Evolutionary conservation across 306 rosid genomes (phyloP).

Genomic region (Cucumis sativus): Cucumber_9930_V3 NC_026658.2:4798501-4799000

Average conservation of each 20-base stretch:
- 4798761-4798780: conserved; percentile 92
- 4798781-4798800: conserved; percentile 93
- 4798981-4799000: not conserved
- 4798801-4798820: conserved; percentile 94
- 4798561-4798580: not conserved
- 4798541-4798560: not conserved
- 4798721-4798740: conserved; percentile 95
- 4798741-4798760: conserved; percentile 83
- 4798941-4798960: not conserved
- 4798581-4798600: not conserved
- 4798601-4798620: not conserved
- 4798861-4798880: conserved; percentile 87
- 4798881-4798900: conserved; percentile 93
- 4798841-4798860: conserved; percentile 64
- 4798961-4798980: not conserved
- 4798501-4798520: not conserved
- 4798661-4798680: conserved; percentile 92
- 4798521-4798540: not conserved
- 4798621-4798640: conserved; percentile 4
- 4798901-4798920: conserved; percentile 63
- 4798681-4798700: conserved; percentile 65
- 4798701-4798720: conserved; percentile 87
- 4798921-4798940: conserved; percentile 36
- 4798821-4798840: conserved; percentile 98
- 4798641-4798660: conserved; percentile 21